Base-by-base conservation (phyloP, 2,329 filamentous ascomycete species). In the Fusarium scirpi region DNA sequence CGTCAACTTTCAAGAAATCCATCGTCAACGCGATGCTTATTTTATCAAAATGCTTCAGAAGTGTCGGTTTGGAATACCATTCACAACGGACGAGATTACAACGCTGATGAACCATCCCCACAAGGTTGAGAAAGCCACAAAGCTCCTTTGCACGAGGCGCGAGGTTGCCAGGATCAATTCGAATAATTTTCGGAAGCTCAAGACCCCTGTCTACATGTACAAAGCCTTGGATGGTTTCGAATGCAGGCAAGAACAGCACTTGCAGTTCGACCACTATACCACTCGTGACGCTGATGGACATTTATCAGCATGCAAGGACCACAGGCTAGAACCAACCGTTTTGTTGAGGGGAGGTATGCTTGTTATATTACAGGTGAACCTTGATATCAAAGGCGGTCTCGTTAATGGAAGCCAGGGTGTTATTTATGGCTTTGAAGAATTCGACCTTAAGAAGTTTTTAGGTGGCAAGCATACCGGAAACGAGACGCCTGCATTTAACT, bases 41-140 rank as follows among this genome's bases (percentile, higher is more conserved):
- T 90, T 90, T 72, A 84, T 89, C 59, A 76, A 77, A 4, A 84
- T 90, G 46, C 79, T 91, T 4, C 81, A 89, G 43, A 88, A 85
- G 60, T 84, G 85, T 43, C 81, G 87, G 1, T 78, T 85, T 24
- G 86, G 87, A 2, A 58, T 79, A 8, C 62, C 69, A 2, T 77
- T 88, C 1, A 74, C 76, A 0, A 30, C 45, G 0, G n/a, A n/a
- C 0, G 85, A 87, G 9, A 78, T 78, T 3, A 48, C 80, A 3
- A 77, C 83, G 0, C 78, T 89, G 0, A 80, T 87, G 62, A 77
- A 86, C 27, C 84, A 86, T 55, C 67, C 41, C 1, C 77, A 0
- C 10, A 76, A 82, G 8, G 82, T 82, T 0, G 73, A 79, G 0
- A 44, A 70, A 6, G 74, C 70, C 3, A 69, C 72, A 11, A 45